phyloP scores from a whole-genome alignment of 2,329 filamentous ascomycete genomes.

The Chrysosporium keratinophilum region DNA sequence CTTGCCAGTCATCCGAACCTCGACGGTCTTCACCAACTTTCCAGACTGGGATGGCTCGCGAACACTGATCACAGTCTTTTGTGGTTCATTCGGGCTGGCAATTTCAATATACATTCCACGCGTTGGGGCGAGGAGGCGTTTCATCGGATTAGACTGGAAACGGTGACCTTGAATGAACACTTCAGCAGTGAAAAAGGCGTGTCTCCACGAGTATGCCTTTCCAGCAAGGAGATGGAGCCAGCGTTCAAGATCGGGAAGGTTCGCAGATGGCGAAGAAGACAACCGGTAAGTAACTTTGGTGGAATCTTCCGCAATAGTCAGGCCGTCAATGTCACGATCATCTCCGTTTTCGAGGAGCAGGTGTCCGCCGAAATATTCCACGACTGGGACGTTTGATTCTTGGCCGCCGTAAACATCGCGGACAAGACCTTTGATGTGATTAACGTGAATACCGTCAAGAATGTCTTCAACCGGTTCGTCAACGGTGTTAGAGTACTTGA shows the following conservation, averaged over 20 bases:
- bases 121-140: constrained; percentile 76
- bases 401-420: constrained; percentile 70
- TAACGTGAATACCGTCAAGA: constrained; percentile 76
- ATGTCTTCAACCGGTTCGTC: constrained; percentile 96
- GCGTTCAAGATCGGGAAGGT: constrained; percentile 65
- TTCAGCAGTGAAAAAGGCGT: constrained; percentile 87
- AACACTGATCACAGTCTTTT: constrained; percentile 74
- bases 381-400: constrained; percentile 62
- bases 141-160: constrained; percentile 94
- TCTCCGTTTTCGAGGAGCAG: constrained; percentile 57
- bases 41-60: constrained; percentile 78
- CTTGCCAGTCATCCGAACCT: constrained; percentile 63
- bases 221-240: constrained; percentile 88
- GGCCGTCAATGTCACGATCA: constrained; percentile 69
- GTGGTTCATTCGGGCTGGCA: constrained; percentile 64
- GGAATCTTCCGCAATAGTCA: constrained; percentile 69
- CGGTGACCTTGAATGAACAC: constrained; percentile 91
- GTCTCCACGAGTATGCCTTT: constrained; percentile 77
- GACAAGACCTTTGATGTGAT: constrained; percentile 71
- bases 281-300: constrained; percentile 77
- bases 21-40: constrained; percentile 78
- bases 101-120: constrained; percentile 87
- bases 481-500: constrained; percentile 75
- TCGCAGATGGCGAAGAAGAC: constrained; percentile 60
- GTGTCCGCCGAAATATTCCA: constrained; percentile 94